A percentile compares a stretch with the other conserved stretches of the same genome.
These are phyloP conservation scores for Solanum medicagineum DNA, from an alignment of 257 asterid species.

Conservation along the genomic window DNA sequence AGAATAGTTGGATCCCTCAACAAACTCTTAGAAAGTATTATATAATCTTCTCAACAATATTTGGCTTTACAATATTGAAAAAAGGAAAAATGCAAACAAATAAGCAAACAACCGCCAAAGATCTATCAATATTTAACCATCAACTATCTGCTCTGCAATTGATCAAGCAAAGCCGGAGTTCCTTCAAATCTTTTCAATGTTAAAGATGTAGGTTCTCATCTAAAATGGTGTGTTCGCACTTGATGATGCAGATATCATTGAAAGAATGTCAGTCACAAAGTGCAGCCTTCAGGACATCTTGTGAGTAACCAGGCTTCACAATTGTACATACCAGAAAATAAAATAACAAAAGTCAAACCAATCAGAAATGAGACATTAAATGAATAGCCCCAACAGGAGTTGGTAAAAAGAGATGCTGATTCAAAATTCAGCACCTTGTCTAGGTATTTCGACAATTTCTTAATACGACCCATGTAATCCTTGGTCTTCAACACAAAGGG, in stretches of 20 bases:
- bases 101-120: background rate
- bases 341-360: background rate
- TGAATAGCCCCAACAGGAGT: background rate
- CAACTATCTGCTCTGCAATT: background rate
- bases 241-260: conserved; percentile 51
- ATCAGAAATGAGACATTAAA: background rate
- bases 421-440: conserved; percentile 27
- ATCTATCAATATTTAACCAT: background rate
- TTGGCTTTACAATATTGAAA: background rate
- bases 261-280: conserved; percentile 71
- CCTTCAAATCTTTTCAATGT: background rate
- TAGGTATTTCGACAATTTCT: conserved; percentile 54
- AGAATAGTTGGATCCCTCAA: background rate
- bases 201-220: background rate
- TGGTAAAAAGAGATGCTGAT: background rate
- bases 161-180: background rate
- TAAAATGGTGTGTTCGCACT: conserved; percentile 40
- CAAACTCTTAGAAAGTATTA: background rate
- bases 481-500: conserved; percentile 84
- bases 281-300: conserved; percentile 92
- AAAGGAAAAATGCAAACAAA: background rate
- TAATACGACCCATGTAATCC: conserved; percentile 75
- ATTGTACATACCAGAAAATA: conserved; percentile 63
- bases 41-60: background rate
- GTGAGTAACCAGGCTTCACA: conserved; percentile 97